Conservation (phyloP, 2,329 filamentous ascomycete genomes). For the Beauveria brongniartii region DNA sequence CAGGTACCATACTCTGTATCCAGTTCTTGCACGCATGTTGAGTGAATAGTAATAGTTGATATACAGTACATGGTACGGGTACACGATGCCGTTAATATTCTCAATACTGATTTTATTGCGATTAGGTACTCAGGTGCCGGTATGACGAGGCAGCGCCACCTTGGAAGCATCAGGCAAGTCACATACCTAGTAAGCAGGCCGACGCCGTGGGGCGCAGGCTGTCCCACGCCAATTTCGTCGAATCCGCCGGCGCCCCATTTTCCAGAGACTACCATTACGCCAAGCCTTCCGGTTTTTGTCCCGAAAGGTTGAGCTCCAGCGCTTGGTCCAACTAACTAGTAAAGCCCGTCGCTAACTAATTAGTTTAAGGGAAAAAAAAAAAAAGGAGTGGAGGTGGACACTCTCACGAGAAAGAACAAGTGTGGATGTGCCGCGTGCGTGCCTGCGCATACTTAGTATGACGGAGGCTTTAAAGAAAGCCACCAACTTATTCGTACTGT, state of each 20-base stretch:
- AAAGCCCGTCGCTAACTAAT: neutral
- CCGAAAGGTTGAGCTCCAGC: slow-evolving; percentile 3
- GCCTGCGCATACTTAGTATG: neutral
- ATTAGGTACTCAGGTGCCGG: neutral
- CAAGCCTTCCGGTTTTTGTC: slow-evolving; percentile 9
- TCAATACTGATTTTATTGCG: neutral
- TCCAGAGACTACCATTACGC: slow-evolving; percentile 4
- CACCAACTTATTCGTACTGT: neutral
- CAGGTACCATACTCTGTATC: neutral
- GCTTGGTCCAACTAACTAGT: neutral
- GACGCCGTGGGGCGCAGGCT: neutral
- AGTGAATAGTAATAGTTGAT: neutral
- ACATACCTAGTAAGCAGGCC: neutral
- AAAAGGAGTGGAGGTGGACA: neutral
- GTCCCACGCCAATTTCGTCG: slow-evolving; percentile 10
- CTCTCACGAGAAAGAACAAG: neutral
- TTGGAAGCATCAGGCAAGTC: slow-evolving; percentile 1
- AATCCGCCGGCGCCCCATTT: slow-evolving; percentile 8
- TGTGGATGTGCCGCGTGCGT: neutral
- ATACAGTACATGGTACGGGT: neutral
- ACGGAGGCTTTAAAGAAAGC: neutral
- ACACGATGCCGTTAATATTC: neutral
- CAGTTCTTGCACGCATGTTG: neutral
- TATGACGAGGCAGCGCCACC: slow-evolving; percentile 7
- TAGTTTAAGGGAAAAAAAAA: neutral